phyloP scores from a whole-genome alignment of 345 rosid genomes.

The Theobroma cacao region DNA sequence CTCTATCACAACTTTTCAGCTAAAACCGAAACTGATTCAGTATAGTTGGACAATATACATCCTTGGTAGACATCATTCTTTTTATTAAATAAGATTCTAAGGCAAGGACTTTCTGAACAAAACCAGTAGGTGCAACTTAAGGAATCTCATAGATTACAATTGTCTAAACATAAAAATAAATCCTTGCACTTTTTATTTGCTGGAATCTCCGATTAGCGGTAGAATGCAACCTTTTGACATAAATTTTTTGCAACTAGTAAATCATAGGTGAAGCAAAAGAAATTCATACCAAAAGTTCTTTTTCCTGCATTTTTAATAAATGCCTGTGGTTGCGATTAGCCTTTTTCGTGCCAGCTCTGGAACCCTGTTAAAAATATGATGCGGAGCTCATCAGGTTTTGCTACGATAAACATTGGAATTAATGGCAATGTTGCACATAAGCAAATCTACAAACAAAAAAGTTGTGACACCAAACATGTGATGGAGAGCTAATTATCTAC shows the following conservation, averaged over 20 bases:
- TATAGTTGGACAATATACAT: neutral
- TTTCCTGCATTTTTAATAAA: conserved; percentile 62
- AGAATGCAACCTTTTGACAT: neutral
- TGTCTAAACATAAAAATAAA: neutral
- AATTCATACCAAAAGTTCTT: conserved; percentile 64
- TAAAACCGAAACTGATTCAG: neutral
- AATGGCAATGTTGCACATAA: neutral
- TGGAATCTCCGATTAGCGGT: neutral
- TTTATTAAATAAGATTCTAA: neutral
- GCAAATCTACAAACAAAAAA: neutral
- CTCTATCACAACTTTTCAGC: neutral
- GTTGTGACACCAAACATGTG: neutral
- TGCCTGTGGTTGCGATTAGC: conserved; percentile 43
- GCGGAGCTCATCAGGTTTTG: neutral
- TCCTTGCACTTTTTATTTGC: neutral
- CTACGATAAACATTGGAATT: neutral
- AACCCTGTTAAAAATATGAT: conserved; percentile 40
- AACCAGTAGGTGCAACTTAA: neutral
- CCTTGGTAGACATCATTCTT: neutral
- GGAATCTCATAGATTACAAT: neutral
- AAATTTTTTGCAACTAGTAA: neutral
- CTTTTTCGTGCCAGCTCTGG: conserved; percentile 38
- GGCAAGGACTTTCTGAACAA: neutral
- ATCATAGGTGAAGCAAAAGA: neutral
- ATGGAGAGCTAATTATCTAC: neutral